Evolutionary conservation across 805 yeast species (phyloP).

Genomic region (Kodamaea kakaduensis): DNA sequence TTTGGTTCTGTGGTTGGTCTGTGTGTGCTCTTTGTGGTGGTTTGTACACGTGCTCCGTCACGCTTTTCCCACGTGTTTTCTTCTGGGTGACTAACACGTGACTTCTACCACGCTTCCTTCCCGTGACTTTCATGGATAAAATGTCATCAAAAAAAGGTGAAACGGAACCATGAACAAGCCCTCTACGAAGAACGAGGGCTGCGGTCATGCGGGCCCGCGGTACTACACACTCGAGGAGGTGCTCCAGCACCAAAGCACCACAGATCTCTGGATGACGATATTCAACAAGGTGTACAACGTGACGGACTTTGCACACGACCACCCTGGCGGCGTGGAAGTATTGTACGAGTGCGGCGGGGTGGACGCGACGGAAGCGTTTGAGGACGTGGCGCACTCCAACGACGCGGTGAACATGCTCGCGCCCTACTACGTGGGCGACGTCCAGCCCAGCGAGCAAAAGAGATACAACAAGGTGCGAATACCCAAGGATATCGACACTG

Average conservation of each 20-base stretch:
- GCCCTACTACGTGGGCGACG: conserved; percentile 28
- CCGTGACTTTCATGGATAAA: no score
- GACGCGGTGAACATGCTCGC: conserved; percentile 30
- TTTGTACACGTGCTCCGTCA: no score
- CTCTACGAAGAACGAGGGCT: no score
- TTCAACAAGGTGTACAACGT: conserved; percentile 78
- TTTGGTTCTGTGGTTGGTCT: no score
- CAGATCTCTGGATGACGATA: conserved; percentile 80
- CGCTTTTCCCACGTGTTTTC: no score
- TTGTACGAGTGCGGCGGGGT: conserved; percentile 75
- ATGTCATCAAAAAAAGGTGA: no score
- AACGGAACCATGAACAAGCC: no score
- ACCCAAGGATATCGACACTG: conserved; percentile 6
- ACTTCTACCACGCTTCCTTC: no score
- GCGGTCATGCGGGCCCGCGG: no score
- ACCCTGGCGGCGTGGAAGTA: conserved; percentile 77
- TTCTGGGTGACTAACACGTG: no score
- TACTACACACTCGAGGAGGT: conserved; percentile 43
- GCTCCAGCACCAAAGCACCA: conserved; percentile 65
- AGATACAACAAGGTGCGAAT: conserved; percentile 13
- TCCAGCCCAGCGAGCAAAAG: conserved; percentile 16
- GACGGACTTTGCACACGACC: conserved; percentile 65
- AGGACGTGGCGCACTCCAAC: conserved; percentile 38
- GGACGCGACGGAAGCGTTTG: conserved; percentile 70
- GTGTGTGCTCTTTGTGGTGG: no score